Conservation (phyloP, 371 early-diverging fungal genomes). For the Phascolomyces articulosus region DNA sequence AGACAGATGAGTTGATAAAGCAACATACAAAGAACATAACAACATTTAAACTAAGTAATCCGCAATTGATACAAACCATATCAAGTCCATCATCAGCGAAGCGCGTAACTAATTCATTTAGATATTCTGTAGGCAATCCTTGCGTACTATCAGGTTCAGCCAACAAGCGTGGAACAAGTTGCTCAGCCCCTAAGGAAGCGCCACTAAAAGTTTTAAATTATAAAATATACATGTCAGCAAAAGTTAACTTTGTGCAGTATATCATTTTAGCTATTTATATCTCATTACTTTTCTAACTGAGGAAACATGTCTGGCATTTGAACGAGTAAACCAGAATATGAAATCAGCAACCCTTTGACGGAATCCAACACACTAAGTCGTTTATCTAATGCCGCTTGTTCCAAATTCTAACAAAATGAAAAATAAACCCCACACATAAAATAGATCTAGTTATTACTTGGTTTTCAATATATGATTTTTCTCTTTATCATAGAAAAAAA, state of each 20-base stretch:
- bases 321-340: conserved; percentile 83
- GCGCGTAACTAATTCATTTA: conserved; percentile 48
- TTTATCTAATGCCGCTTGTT: conserved; percentile 54
- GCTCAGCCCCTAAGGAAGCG: conserved; percentile 40
- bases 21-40: background rate
- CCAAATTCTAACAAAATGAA: conserved; percentile 47
- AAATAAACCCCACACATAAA: too few relatives aligned
- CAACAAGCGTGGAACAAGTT: conserved; percentile 50
- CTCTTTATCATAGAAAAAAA: background rate
- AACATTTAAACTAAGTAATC: background rate
- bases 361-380: conserved; percentile 64
- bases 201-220: conserved; percentile 26
- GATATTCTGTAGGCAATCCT: conserved; percentile 56
- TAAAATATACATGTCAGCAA: conserved; percentile 17
- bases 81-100: conserved; percentile 69
- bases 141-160: conserved; percentile 47
- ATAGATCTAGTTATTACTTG: too few relatives aligned
- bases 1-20: background rate
- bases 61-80: too few relatives aligned
- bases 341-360: conserved; percentile 66
- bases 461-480: too few relatives aligned
- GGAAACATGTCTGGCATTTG: conserved; percentile 91
- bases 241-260: background rate
- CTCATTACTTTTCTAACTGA: conserved; percentile 64
- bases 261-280: background rate